These are phyloP conservation scores for Camellia granthamiana DNA, from an alignment of 148 eudicot species.

Conservation along the genomic window DNA sequence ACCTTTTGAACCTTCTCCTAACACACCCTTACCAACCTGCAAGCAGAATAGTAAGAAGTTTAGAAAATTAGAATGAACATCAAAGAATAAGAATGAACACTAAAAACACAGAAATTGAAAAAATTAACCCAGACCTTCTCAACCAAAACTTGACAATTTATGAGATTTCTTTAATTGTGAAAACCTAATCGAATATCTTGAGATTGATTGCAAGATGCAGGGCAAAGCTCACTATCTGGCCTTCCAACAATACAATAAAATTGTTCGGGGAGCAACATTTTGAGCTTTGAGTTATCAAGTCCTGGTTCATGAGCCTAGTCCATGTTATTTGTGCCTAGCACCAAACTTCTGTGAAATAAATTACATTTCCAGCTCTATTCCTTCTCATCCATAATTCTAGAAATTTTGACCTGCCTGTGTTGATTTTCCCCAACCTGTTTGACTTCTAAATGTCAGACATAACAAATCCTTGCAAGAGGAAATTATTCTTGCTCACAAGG, in stretches of 20 bases:
- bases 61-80: neutral
- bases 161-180: neutral
- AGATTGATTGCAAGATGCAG: neutral
- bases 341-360: neutral
- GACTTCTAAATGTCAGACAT: neutral
- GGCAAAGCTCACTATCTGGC: neutral
- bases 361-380: neutral
- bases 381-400: neutral
- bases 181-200: neutral
- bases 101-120: neutral
- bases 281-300: neutral
- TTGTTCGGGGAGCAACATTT: neutral
- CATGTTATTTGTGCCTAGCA: neutral
- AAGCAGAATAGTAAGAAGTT: neutral
- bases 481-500: neutral
- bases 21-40: neutral
- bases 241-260: neutral
- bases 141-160: neutral
- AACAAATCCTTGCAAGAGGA: neutral
- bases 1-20: neutral
- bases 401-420: neutral
- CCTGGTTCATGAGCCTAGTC: neutral
- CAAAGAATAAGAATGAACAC: neutral
- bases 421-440: neutral
- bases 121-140: neutral